A percentile compares a stretch with the other conserved stretches of the same genome.
phyloP scores from a whole-genome alignment of 768 basidiomycete species.

The Serendipita sp. region DNA sequence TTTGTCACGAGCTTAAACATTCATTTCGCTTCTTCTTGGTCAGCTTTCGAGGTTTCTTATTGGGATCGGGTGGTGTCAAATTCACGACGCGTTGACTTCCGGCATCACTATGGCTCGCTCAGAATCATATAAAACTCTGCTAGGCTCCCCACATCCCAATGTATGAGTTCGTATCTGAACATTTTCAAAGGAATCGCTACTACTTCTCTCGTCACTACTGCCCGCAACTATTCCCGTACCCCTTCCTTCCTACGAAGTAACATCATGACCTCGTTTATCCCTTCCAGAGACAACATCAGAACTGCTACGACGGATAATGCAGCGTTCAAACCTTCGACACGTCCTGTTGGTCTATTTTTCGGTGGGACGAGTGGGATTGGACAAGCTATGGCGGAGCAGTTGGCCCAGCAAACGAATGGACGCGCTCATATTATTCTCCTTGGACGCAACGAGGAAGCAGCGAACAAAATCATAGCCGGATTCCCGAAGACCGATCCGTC shows the following conservation, averaged over 20 bases:
- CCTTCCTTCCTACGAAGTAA: not conserved
- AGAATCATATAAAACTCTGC: no score
- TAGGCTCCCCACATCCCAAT: no score
- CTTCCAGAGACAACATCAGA: constrained; percentile 19
- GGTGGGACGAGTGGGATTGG: constrained; percentile 24
- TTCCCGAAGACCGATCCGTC: constrained; percentile 11
- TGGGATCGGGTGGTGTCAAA: no score
- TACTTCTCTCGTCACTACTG: no score
- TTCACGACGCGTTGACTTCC: no score
- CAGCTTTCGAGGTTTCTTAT: no score
- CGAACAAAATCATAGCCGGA: constrained; percentile 10
- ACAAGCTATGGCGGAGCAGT: constrained; percentile 21
- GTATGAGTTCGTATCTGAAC: not conserved
- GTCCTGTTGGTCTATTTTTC: constrained; percentile 20
- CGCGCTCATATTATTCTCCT: constrained; percentile 13
- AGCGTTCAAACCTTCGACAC: constrained; percentile 9
- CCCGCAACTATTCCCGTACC: not conserved
- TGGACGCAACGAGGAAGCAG: constrained; percentile 11
- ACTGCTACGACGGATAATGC: constrained; percentile 21
- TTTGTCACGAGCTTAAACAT: no score
- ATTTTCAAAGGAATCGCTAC: not conserved
- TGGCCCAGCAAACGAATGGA: constrained; percentile 8
- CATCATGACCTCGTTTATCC: not conserved
- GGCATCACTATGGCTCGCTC: no score
- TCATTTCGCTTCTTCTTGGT: no score